Percentiles rank a stretch among this genome's conserved stretches.
Conservation (phyloP, 2,329 filamentous ascomycete species). For the Claviceps sp. region DNA sequence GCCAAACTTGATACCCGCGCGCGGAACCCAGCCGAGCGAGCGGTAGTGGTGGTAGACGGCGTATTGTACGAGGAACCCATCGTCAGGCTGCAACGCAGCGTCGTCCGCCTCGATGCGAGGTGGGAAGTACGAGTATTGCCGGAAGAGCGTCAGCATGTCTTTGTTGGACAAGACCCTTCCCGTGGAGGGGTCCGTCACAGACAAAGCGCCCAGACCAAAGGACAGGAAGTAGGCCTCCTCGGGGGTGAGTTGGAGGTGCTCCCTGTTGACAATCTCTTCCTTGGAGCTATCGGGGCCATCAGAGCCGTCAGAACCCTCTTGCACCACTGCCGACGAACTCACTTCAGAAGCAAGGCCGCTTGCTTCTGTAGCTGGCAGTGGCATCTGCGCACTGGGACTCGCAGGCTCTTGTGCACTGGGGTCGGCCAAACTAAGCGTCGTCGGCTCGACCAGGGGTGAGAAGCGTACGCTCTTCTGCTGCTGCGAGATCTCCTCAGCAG, state of each 20-base stretch:
- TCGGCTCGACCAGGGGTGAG: slow-evolving; percentile 51
- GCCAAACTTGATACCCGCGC: slow-evolving; percentile 86
- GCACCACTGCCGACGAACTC: not conserved
- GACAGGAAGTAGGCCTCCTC: slow-evolving; percentile 87
- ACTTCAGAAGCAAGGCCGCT: not conserved
- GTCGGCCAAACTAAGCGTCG: slow-evolving; percentile 41
- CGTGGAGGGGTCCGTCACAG: slow-evolving; percentile 40
- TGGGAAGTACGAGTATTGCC: slow-evolving; percentile 57
- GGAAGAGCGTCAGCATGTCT: slow-evolving; percentile 53
- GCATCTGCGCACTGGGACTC: slow-evolving; percentile 9
- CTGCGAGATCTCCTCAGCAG: slow-evolving; percentile 18
- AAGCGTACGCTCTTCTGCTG: slow-evolving; percentile 56
- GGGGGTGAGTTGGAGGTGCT: slow-evolving; percentile 81
- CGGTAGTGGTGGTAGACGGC: slow-evolving; percentile 92
- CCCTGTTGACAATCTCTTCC: slow-evolving; percentile 34
- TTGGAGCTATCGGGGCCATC: not conserved
- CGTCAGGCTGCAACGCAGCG: slow-evolving; percentile 51
- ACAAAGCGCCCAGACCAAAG: slow-evolving; percentile 65
- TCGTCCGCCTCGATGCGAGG: slow-evolving; percentile 26
- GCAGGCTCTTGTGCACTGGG: slow-evolving; percentile 30
- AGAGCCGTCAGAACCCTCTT: not conserved
- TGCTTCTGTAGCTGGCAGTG: not conserved
- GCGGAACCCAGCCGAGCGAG: slow-evolving; percentile 86
- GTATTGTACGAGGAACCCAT: slow-evolving; percentile 77
- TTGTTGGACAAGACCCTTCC: slow-evolving; percentile 33